Conservation (phyloP, 768 basidiomycete genomes). For the Mycena chlorophos region DNA sequence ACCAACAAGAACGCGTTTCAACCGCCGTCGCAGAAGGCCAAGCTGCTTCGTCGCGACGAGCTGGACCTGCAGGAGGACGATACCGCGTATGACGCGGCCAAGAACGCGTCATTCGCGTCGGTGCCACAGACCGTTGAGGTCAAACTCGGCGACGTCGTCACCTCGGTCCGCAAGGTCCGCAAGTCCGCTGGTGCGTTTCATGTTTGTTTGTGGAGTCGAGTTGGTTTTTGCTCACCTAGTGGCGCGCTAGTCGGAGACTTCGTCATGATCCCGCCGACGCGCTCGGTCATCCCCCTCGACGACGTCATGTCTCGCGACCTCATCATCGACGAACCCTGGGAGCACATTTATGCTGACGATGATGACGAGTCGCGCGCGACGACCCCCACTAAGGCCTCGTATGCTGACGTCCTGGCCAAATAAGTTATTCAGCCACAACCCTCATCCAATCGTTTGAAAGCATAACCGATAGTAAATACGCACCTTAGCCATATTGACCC, state of each 20-base stretch:
- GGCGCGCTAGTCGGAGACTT: constrained; percentile 56
- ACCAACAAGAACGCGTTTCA: constrained; percentile 20
- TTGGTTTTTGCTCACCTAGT: background rate
- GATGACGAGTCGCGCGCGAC: constrained; percentile 31
- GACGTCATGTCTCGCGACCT: constrained; percentile 43
- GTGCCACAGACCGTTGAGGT: constrained; percentile 26
- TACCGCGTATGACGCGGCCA: constrained; percentile 9
- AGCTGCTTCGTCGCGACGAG: constrained; percentile 18
- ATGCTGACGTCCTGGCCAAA: constrained; percentile 38
- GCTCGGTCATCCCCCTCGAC: constrained; percentile 59
- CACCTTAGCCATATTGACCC: constrained; percentile 10
- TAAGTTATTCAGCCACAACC: constrained; percentile 9
- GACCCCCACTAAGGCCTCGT: constrained; percentile 34
- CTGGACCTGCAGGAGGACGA: constrained; percentile 20
- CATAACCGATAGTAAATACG: constrained; percentile 10
- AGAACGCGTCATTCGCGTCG: constrained; percentile 8
- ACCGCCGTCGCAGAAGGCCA: constrained; percentile 21
- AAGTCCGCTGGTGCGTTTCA: constrained; percentile 47
- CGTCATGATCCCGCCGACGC: constrained; percentile 56
- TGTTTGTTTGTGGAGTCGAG: constrained; percentile 20
- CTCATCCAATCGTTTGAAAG: background rate
- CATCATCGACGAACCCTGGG: constrained; percentile 58
- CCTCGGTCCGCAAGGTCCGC: constrained; percentile 38
- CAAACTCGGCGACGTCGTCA: constrained; percentile 36
- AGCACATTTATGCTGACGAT: constrained; percentile 47